Percentiles rank a stretch among this genome's conserved stretches.
phyloP scores from a whole-genome alignment of 2,329 filamentous ascomycete species.

The Arthrobotrys pseudoclavata region DNA sequence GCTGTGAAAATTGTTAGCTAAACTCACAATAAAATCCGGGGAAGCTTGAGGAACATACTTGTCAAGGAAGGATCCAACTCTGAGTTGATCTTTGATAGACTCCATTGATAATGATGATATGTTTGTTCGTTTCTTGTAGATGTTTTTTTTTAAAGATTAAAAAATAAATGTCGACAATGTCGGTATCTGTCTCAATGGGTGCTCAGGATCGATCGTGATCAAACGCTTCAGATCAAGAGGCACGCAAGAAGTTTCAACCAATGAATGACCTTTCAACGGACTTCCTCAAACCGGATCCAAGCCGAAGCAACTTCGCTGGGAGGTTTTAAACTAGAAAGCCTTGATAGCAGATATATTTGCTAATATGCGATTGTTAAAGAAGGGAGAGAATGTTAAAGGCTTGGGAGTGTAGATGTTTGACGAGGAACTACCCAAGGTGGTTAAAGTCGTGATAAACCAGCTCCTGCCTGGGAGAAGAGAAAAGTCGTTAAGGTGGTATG shows the following conservation, averaged over 20 bases:
- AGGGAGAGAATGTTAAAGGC: constrained; percentile 55
- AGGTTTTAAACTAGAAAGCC: constrained; percentile 25
- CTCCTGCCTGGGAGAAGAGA: constrained; percentile 61
- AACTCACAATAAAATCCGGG: constrained; percentile 7
- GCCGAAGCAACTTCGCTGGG: constrained; percentile 54
- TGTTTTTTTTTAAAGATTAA: constrained; percentile 51
- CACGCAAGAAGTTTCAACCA: constrained; percentile 57
- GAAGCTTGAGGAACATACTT: constrained; percentile 68
- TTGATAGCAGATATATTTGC: constrained; percentile 15
- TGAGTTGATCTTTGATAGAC: constrained; percentile 87
- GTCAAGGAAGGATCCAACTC: constrained; percentile 82
- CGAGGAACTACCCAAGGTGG: constrained; percentile 56
- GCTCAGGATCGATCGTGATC: constrained; percentile 60
- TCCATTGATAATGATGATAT: constrained; percentile 73
- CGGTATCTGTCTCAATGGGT: constrained; percentile 36
- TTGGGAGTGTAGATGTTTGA: constrained; percentile 41
- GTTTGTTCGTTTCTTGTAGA: constrained; percentile 31
- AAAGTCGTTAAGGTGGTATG: constrained; percentile 61
- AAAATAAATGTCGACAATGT: constrained; percentile 54
- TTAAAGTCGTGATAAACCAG: constrained; percentile 60
- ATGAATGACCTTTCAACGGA: constrained; percentile 52
- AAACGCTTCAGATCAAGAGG: constrained; percentile 60
- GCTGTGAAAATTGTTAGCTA: constrained; percentile 52
- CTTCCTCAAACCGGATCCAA: constrained; percentile 56
- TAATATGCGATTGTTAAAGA: constrained; percentile 45